Evolutionary conservation across 2,329 filamentous ascomycete species (phyloP), one percentile per base, ranked within the genome.

Genomic region (Corniculantispora saksenae): DNA sequence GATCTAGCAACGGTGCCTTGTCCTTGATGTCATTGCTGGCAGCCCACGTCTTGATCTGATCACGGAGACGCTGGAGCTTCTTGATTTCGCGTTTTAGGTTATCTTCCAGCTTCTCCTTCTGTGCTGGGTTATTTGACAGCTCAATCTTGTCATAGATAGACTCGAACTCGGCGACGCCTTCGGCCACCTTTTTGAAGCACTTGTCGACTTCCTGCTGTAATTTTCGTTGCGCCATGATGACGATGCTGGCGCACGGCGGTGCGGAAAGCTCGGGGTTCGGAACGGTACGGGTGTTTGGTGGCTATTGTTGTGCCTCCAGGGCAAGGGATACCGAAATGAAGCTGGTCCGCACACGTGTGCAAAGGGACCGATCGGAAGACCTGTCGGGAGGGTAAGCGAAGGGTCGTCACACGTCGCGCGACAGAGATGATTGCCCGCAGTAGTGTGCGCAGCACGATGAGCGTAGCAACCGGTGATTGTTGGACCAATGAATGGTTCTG

Each of bases 11-110:
- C 72, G 94, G 94, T 77, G 91, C 91, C 85, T 99, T 99, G 84
- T 99, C 95, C 85, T 99, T 99, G 87, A 99, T 97, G 77, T 99
- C 95, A 83, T 97, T 97, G 80, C 92, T 94, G 65, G 93, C 92
- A 3, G 94, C 94, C 95, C 95, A 99, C 85, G 94, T 96, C 84
- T 99, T 99, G 84, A 99, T 98, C 83, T 98, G 95, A 79, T 99
- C 95, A 75, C 95, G 91, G 79, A 95, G 90, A 73, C 95, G 88
- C 80, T 99, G 95, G 65, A 99, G 89, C 86, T 99, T 99, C 89
- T 99, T 99, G 86, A 98, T 98, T 82, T 99, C 95, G 77, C 95
- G 93, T 84, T 99, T 99, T 71, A 99, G 86, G 77, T 95, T 93
- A 81, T 99, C 95, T 79, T 99, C 95, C 60, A 97, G 88, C 83